phyloP scores from a whole-genome alignment of 2,329 filamentous ascomycete species.

The Tolypocladium inflatum region DNA sequence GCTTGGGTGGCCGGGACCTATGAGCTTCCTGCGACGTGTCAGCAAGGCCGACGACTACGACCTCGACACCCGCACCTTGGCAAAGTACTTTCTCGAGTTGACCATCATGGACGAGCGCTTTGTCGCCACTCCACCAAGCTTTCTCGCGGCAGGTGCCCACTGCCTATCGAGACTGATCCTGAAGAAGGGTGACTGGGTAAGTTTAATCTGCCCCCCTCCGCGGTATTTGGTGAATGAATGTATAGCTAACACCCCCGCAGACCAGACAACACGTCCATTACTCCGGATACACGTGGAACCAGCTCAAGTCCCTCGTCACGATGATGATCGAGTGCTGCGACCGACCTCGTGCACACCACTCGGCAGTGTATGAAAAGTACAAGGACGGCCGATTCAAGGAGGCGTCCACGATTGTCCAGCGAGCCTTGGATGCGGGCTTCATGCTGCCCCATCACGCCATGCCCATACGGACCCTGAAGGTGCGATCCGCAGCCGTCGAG shows the following conservation, averaged over 20 bases:
- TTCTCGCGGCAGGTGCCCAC: constrained; percentile 82
- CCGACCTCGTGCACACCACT: constrained; percentile 70
- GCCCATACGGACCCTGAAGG: constrained; percentile 26
- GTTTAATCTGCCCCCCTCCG: constrained; percentile 16
- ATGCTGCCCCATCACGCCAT: constrained; percentile 31
- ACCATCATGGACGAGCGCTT: constrained; percentile 98
- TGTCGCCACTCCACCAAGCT: constrained; percentile 83
- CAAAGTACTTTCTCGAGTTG: constrained; percentile 96
- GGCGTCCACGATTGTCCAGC: constrained; percentile 70
- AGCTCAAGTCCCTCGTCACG: constrained; percentile 67
- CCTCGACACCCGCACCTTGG: constrained; percentile 84
- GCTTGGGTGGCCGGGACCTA: constrained; percentile 94
- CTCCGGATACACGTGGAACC: constrained; percentile 82
- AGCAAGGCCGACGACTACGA: constrained; percentile 99
- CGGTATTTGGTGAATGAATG: neutral
- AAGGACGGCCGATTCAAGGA: constrained; percentile 78
- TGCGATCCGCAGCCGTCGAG: constrained; percentile 9
- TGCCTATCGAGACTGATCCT: constrained; percentile 84
- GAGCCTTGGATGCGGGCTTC: constrained; percentile 57
- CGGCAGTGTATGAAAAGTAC: constrained; percentile 88
- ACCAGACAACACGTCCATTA: constrained; percentile 79
- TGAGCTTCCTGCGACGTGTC: constrained; percentile 94
- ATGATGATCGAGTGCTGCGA: constrained; percentile 85
- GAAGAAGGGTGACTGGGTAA: constrained; percentile 87
- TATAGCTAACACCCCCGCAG: constrained; percentile 30